Base-by-base conservation (phyloP, 2,329 filamentous ascomycete genomes). In the Aureobasidium namibiae region DNA sequence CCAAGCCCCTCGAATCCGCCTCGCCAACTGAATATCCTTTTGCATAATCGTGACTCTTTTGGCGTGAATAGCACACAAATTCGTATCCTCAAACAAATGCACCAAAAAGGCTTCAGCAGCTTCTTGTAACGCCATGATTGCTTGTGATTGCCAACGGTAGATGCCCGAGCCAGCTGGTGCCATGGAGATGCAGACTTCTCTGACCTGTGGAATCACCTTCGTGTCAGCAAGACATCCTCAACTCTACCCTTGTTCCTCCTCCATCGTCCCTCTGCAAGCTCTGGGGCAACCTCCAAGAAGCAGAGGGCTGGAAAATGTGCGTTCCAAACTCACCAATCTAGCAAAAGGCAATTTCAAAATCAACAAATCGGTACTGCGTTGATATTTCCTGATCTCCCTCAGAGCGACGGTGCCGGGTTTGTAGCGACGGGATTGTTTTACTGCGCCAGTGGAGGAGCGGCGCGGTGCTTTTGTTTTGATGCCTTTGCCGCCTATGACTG, bases 11-110 rank as follows among this genome's bases (percentile, higher is more conserved):
- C 94, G 90, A 73, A 99, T 90, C 72, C 94, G 89, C 68, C 94
- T 89, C 71, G 92, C 92, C 53, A 97, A 86, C 80, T 97, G 92
- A 74, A 97, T 96, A 71, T 96, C 92, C 83, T 96, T 96, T 74
- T 86, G 87, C 78, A 92, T 92, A 78, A 97, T 97, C 72, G 92
- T 97, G 73, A 97, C 94, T 81, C 94, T 91, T 86, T 97, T 97
- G 79, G 94, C 92, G 80, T 97, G 94, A 77, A 97, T 96, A 73
- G 94, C 92, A 80, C 92, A 97, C 56, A 96, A 81, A 82, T 97
- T 97, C 80, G 92, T 96, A 75, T 97, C 92, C 79, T 97, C 92
- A 70, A 97, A 97, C 66, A 97, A 87, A 45, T 92, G 95, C 78
- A 97, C 92, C 71, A 99, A 88, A 80, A 96, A 97, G 2, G 94